Evolutionary conservation across 1,284 basidiomycete genomes (phyloP).

Genomic region (Ustanciosporium gigantosporum): DNA sequence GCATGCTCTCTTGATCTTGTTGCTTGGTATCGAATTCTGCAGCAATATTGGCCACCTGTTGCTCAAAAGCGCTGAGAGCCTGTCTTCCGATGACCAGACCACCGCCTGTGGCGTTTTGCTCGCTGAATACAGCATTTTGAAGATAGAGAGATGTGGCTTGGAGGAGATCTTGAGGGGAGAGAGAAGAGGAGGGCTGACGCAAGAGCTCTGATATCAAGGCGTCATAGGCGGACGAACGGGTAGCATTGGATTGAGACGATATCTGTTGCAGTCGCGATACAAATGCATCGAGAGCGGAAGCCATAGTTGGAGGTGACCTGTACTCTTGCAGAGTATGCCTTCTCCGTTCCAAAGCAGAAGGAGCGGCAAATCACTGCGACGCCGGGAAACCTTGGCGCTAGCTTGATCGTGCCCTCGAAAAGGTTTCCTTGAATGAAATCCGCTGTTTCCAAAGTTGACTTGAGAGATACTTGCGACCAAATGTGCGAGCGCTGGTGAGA

Average conservation of each 20-base stretch:
- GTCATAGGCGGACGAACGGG: conserved; percentile 14
- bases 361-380: too few species aligned
- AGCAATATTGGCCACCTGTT: conserved; percentile 63
- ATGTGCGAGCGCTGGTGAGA: too few species aligned
- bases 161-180: conserved; percentile 14
- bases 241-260: conserved; percentile 23
- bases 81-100: conserved; percentile 83
- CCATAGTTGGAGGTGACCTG: too few species aligned
- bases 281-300: conserved; percentile 10
- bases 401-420: too few species aligned
- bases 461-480: too few species aligned
- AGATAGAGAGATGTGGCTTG: conserved; percentile 65
- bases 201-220: conserved; percentile 19
- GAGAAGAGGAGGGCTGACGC: conserved; percentile 8
- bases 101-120: conserved; percentile 65
- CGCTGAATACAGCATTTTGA: conserved; percentile 76
- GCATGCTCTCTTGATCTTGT: conserved; percentile 17
- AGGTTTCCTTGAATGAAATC: too few species aligned
- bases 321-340: too few species aligned
- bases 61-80: conserved; percentile 75
- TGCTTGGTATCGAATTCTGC: conserved; percentile 68
- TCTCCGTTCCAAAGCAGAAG: too few species aligned
- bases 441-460: too few species aligned
- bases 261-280: conserved; percentile 18
- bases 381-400: too few species aligned